Evolutionary conservation across 2,329 filamentous ascomycete species (phyloP).

Genomic region (Samsoniella hepiali): DNA sequence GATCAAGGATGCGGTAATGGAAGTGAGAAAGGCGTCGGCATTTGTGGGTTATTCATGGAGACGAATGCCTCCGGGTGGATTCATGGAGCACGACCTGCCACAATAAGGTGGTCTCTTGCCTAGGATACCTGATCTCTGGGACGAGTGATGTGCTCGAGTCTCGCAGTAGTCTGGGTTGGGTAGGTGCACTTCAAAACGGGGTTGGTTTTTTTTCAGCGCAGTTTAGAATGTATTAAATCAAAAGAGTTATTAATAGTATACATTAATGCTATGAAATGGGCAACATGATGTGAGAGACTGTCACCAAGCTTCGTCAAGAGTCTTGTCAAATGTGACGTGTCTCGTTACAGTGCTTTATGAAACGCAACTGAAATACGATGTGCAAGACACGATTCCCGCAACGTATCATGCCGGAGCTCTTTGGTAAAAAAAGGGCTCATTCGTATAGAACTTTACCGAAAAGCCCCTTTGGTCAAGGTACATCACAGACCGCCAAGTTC

Average conservation of each 20-base stretch:
- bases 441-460: background rate
- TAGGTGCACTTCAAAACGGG: background rate
- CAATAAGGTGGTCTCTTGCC: background rate
- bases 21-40: slow-evolving; percentile 75
- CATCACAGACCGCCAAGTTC: no score
- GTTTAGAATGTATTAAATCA: slow-evolving; percentile 12
- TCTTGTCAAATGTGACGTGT: no score
- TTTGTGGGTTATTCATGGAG: slow-evolving; percentile 91
- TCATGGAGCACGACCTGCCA: slow-evolving; percentile 22
- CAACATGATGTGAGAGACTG: background rate
- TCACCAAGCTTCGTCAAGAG: no score
- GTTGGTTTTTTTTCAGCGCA: slow-evolving; percentile 6
- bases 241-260: slow-evolving; percentile 18
- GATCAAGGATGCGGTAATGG: slow-evolving; percentile 66
- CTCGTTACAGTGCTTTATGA: no score
- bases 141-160: background rate
- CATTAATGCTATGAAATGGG: slow-evolving; percentile 6
- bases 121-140: background rate
- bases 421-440: no score
- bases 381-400: no score
- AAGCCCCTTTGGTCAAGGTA: background rate
- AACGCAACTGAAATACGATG: no score
- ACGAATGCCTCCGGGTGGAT: slow-evolving; percentile 40
- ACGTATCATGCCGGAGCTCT: no score
- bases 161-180: background rate